Base-by-base conservation (phyloP, 106 monocot species). In the Xerophyta viscosa region DNA sequence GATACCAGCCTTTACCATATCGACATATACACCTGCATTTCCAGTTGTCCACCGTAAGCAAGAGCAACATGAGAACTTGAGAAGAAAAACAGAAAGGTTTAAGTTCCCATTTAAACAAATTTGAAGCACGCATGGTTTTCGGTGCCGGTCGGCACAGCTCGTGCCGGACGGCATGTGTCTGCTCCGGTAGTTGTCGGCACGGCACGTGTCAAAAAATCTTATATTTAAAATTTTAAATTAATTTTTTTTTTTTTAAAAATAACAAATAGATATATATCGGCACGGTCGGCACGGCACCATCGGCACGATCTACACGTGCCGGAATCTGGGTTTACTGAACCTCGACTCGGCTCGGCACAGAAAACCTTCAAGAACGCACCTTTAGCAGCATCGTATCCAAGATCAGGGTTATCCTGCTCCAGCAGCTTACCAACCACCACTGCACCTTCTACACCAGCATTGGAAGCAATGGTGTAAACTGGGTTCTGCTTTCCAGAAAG, bases 361-460 rank as follows among this genome's bases (percentile, higher is more conserved):
- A n/a, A n/a, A n/a, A n/a, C 2, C 20, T 10, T 31, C 11, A 37
- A 0, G 37, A 55, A 43, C 29, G 2, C 29, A 86, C 79, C 85
- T 72, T 86, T 79, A 2, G 85, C 85, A 8, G 85, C 85, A 72
- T 86, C 85, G 63, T 80, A 86, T 10, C 85, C 85, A 58, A 86
- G 61, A 50, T 86, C 85, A 19, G 49, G 49, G 45, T 80, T 80
- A 49, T 79, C 79, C 63, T 80, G 75, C 56, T 86, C 85, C 76
- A 86, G 58, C 8, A 86, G 76, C 71, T 86, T 86, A 28, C 85
- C 85, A 45, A 79, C 76, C 20, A 76, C 69, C 3, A 80, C 76
- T 19, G 85, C 79, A 9, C 85, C 85, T 42, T 85, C 85, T 11
- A 85, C 85, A 29, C 85, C 85, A 1, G 79, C 79, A 58, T 85